Evolutionary conservation across 1,284 basidiomycete species (phyloP).

Genomic region (Crepidotus sp.): DNA sequence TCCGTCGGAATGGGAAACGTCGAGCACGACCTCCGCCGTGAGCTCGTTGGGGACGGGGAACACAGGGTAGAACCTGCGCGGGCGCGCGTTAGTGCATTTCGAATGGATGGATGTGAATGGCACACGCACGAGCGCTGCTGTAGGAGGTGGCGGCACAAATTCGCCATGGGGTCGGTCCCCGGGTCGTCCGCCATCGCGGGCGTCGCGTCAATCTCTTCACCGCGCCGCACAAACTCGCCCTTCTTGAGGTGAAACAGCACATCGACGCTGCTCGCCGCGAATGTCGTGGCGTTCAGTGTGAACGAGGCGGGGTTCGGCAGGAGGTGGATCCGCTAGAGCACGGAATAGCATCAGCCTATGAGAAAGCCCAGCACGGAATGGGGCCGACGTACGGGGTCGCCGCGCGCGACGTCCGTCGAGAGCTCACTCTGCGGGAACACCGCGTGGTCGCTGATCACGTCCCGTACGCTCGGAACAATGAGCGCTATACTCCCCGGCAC

Average conservation of each 20-base stretch:
- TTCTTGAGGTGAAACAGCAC: slow-evolving; percentile 82
- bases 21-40: slow-evolving; percentile 76
- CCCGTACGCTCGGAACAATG: slow-evolving; percentile 76
- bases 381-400: slow-evolving; percentile 43
- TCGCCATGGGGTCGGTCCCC: slow-evolving; percentile 67
- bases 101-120: neutral
- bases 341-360: neutral
- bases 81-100: slow-evolving; percentile 3
- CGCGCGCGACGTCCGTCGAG: slow-evolving; percentile 31
- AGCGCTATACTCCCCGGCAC: slow-evolving; percentile 66
- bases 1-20: slow-evolving; percentile 65
- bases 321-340: slow-evolving; percentile 56
- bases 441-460: slow-evolving; percentile 71
- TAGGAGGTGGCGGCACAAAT: slow-evolving; percentile 72
- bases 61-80: slow-evolving; percentile 81
- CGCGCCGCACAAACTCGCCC: slow-evolving; percentile 74
- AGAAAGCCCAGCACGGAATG: neutral
- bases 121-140: slow-evolving; percentile 71
- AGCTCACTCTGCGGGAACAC: slow-evolving; percentile 86
- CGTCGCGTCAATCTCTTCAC: slow-evolving; percentile 54
- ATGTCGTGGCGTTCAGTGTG: slow-evolving; percentile 74
- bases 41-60: slow-evolving; percentile 79
- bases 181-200: slow-evolving; percentile 35
- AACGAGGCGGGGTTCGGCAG: slow-evolving; percentile 87
- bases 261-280: slow-evolving; percentile 79